phyloP scores from a whole-genome alignment of 495 filamentous ascomycete genomes.

The Staphylotrichum longicolle region DNA sequence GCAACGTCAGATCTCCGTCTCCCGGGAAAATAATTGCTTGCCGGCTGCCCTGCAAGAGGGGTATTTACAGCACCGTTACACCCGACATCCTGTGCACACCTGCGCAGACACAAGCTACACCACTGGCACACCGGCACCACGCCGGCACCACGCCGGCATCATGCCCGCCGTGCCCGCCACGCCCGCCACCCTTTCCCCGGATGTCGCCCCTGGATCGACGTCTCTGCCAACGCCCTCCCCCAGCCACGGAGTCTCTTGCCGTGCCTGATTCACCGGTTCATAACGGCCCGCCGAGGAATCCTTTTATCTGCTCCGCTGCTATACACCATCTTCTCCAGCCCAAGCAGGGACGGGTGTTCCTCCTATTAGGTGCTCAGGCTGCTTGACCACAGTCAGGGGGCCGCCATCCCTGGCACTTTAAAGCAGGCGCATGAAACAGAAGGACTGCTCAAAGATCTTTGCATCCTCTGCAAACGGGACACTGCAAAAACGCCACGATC shows the following conservation, averaged over 20 bases:
- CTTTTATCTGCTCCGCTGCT: neutral
- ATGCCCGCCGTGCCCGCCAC: neutral
- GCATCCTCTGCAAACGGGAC: too few relatives aligned
- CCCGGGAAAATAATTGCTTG: slow-evolving; percentile 1
- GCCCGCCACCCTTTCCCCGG: slow-evolving; percentile 9
- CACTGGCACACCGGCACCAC: too few relatives aligned
- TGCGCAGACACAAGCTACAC: too few relatives aligned
- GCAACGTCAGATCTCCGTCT: slow-evolving; percentile 1
- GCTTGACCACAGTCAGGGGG: neutral
- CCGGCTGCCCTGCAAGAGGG: slow-evolving; percentile 4
- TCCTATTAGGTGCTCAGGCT: neutral
- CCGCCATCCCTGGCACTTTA: neutral
- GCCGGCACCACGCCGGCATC: neutral
- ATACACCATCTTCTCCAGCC: slow-evolving; percentile 1
- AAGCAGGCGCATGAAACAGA: too few relatives aligned
- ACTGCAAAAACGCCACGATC: neutral
- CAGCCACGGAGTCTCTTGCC: slow-evolving; percentile 19
- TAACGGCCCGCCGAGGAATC: neutral
- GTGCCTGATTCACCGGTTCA: slow-evolving; percentile 29
- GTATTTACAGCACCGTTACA: neutral
- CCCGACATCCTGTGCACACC: neutral
- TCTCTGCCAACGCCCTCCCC: neutral
- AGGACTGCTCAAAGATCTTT: neutral
- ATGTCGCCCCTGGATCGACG: slow-evolving; percentile 16
- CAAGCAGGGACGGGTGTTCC: neutral